A percentile compares a stretch with the other conserved stretches of the same genome.
Evolutionary conservation across 139 green algal species (phyloP).

Genomic region (Volvox africanus): DNA sequence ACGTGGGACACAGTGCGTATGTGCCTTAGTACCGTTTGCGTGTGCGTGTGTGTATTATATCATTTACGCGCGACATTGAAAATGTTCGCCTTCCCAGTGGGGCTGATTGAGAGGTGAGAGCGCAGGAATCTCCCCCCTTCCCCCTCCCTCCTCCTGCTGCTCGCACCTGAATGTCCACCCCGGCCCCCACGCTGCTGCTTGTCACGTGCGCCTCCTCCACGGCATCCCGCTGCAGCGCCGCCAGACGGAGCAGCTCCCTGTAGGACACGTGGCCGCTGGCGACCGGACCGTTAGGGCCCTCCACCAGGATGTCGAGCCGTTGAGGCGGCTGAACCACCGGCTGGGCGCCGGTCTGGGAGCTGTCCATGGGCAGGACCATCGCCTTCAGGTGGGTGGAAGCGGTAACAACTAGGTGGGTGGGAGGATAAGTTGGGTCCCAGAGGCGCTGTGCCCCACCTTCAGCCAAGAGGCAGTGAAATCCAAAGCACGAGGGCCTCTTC

Average conservation of each 20-base stretch:
- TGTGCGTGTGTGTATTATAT: too few species aligned
- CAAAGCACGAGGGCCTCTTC: too few species aligned
- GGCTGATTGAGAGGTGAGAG: too few species aligned
- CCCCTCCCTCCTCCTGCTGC: too few species aligned
- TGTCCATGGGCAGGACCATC: constrained; percentile 22
- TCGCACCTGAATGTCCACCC: constrained; percentile 30
- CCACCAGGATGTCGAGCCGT: constrained; percentile 2
- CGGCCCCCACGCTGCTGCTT: background rate
- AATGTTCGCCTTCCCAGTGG: too few species aligned
- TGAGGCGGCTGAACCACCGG: background rate
- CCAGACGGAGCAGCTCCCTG: constrained; percentile 25
- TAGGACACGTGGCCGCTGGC: constrained; percentile 26
- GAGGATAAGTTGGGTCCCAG: background rate
- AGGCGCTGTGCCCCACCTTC: too few species aligned
- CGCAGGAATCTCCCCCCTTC: too few species aligned
- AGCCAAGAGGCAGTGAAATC: too few species aligned
- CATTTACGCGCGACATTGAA: too few species aligned
- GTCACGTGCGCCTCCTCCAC: constrained; percentile 13
- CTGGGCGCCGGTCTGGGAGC: background rate
- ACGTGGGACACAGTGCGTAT: too few species aligned
- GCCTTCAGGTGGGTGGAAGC: constrained; percentile 14
- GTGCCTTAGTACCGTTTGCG: too few species aligned
- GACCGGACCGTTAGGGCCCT: background rate
- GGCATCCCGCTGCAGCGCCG: constrained; percentile 20
- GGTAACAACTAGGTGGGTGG: too few species aligned